Percentiles rank a stretch among this genome's conserved stretches.
These are phyloP conservation scores for Aspergillus mulundensis DNA, from an alignment of 495 filamentous ascomycete genomes.

Conservation along the genomic window DNA sequence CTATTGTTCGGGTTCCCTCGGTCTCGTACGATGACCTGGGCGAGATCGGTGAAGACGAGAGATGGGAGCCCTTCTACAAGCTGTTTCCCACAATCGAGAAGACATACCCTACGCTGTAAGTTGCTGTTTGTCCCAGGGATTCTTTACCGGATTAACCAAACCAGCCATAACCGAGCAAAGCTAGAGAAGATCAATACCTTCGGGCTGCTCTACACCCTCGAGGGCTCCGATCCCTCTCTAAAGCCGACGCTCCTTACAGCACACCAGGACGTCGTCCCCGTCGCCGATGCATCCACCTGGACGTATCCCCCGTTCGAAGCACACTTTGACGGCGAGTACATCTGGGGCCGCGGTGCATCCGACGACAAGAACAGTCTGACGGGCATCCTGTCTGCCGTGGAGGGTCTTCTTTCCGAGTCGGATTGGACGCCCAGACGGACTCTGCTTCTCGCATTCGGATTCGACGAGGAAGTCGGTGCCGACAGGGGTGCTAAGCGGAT, in stretches of 20 bases:
- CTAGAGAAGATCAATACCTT: background rate
- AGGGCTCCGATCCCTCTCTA: background rate
- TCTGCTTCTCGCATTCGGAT: background rate
- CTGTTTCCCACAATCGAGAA: background rate
- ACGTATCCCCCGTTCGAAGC: background rate
- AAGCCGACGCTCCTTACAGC: background rate
- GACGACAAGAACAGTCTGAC: background rate
- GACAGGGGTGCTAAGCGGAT: background rate
- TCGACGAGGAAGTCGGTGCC: background rate
- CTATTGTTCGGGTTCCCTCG: background rate
- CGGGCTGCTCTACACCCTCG: background rate
- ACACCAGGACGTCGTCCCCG: conserved; percentile 2
- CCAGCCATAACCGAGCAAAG: background rate
- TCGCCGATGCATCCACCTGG: background rate
- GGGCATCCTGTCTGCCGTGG: background rate
- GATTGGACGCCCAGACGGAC: background rate
- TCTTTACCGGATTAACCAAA: background rate
- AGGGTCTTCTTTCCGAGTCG: background rate
- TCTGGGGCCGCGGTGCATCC: conserved; percentile 2
- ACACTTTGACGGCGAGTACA: background rate
- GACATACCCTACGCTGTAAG: background rate
- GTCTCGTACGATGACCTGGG: conserved; percentile 1
- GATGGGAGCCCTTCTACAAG: background rate
- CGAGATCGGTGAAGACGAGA: background rate
- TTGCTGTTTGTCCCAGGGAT: background rate